These are phyloP conservation scores for Trichoderma arundinaceum DNA, from an alignment of 2,329 filamentous ascomycete genomes.

Conservation along the genomic window DNA sequence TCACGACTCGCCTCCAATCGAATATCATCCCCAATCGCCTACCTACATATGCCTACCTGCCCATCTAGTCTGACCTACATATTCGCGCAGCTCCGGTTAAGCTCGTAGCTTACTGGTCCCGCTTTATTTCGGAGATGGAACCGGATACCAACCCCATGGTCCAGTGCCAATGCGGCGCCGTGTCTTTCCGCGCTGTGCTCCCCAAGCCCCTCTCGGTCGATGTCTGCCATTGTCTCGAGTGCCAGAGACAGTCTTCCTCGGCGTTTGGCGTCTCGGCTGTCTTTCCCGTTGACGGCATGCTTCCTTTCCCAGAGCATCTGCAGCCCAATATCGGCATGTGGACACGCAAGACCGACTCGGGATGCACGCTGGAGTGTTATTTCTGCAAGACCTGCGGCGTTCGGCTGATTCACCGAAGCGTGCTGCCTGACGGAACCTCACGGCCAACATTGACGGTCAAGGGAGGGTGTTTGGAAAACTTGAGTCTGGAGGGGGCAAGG, in stretches of 20 bases:
- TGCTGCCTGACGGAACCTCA: conserved; percentile 46
- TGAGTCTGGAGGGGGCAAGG: conserved; percentile 47
- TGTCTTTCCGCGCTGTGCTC: conserved; percentile 46
- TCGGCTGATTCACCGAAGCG: conserved; percentile 54
- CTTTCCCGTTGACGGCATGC: conserved; percentile 49
- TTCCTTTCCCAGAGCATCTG: conserved; percentile 47
- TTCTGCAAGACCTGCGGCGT: conserved; percentile 52
- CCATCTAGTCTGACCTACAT: neutral
- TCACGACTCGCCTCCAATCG: neutral
- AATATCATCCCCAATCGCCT: neutral
- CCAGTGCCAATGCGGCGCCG: conserved; percentile 49
- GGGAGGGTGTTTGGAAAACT: conserved; percentile 51
- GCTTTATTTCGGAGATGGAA: neutral
- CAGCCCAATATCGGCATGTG: conserved; percentile 45
- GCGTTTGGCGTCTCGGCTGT: conserved; percentile 55
- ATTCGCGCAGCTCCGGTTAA: neutral
- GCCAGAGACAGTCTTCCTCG: conserved; percentile 52
- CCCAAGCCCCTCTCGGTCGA: conserved; percentile 46
- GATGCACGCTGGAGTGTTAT: conserved; percentile 51
- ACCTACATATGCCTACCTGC: neutral
- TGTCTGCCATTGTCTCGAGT: conserved; percentile 55
- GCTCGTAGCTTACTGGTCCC: neutral
- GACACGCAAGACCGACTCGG: conserved; percentile 48
- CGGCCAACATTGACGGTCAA: conserved; percentile 52
- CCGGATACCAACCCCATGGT: conserved; percentile 36